phyloP scores from a whole-genome alignment of 2,329 filamentous ascomycete species.

The Chrysoporthe austroafricana region DNA sequence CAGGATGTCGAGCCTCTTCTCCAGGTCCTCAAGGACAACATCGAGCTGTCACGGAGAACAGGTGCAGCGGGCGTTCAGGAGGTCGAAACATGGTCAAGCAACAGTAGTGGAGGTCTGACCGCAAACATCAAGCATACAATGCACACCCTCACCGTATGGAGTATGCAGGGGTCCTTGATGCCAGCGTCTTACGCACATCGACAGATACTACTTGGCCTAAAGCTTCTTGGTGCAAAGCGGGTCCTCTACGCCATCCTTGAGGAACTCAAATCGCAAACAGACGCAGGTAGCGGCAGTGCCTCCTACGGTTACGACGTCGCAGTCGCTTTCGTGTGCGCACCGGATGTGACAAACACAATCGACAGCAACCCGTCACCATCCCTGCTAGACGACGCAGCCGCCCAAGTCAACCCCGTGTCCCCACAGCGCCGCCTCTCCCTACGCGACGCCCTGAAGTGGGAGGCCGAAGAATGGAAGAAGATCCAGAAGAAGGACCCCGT shows the following conservation, averaged over 20 bases:
- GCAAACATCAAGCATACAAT: slow-evolving; percentile 64
- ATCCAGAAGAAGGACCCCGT: slow-evolving; percentile 60
- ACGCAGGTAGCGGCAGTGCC: slow-evolving; percentile 60
- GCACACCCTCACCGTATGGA: slow-evolving; percentile 69
- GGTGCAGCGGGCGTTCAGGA: slow-evolving; percentile 67
- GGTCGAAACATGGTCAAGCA: slow-evolving; percentile 68
- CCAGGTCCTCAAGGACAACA: slow-evolving; percentile 64
- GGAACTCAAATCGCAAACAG: slow-evolving; percentile 66
- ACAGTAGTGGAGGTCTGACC: slow-evolving; percentile 58
- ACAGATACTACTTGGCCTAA: slow-evolving; percentile 64
- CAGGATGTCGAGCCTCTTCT: slow-evolving; percentile 73
- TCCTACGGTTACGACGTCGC: slow-evolving; percentile 66
- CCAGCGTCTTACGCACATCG: slow-evolving; percentile 73
- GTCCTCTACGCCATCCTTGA: slow-evolving; percentile 67
- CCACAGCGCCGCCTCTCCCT: slow-evolving; percentile 58
- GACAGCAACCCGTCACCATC: slow-evolving; percentile 44
- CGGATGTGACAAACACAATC: slow-evolving; percentile 56
- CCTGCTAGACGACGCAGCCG: slow-evolving; percentile 41
- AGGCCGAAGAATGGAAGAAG: slow-evolving; percentile 61
- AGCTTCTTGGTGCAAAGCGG: slow-evolving; percentile 64
- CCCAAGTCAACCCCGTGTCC: slow-evolving; percentile 39
- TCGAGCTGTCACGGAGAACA: slow-evolving; percentile 62
- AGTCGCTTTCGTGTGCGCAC: slow-evolving; percentile 70
- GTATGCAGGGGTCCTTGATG: slow-evolving; percentile 57
- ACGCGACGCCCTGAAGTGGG: slow-evolving; percentile 61